Percentiles rank a stretch among this genome's conserved stretches.
phyloP scores from a whole-genome alignment of 192 early-diverging fungal species.

The Rhizophagus prolifer region DNA sequence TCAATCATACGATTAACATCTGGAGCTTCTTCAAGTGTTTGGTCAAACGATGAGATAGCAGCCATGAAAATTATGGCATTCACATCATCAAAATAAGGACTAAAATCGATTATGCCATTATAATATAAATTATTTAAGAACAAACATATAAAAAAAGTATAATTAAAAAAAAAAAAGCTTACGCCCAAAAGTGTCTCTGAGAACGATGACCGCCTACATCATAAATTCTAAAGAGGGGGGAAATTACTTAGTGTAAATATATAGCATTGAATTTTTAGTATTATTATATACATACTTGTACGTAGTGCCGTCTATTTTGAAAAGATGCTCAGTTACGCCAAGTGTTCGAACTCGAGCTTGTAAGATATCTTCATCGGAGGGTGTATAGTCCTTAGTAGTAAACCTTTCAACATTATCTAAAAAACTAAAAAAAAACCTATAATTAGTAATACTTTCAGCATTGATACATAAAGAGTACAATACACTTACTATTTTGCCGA shows the following conservation, averaged over 20 bases:
- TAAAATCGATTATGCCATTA: slow-evolving; percentile 4
- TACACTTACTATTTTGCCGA: slow-evolving; percentile 47
- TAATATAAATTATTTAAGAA: neutral
- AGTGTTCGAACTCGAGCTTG: slow-evolving; percentile 67
- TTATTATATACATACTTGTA: slow-evolving; percentile 38
- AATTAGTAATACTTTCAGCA: neutral
- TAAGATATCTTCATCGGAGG: slow-evolving; percentile 70
- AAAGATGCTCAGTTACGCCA: slow-evolving; percentile 67
- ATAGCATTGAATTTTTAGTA: neutral
- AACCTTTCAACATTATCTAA: slow-evolving; percentile 53
- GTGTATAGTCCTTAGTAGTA: slow-evolving; percentile 49
- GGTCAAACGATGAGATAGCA: slow-evolving; percentile 64
- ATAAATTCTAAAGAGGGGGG: slow-evolving; percentile 50
- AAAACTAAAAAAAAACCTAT: slow-evolving; percentile 37
- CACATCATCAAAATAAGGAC: slow-evolving; percentile 70
- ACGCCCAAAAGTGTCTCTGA: slow-evolving; percentile 66
- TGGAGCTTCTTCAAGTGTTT: slow-evolving; percentile 62
- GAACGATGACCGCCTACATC: slow-evolving; percentile 74
- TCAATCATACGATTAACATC: slow-evolving; percentile 56
- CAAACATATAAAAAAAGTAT: neutral
- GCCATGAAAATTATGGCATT: slow-evolving; percentile 70
- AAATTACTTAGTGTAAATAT: neutral
- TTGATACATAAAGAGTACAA: neutral
- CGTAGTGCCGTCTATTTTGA: slow-evolving; percentile 58
- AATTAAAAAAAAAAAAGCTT: slow-evolving; percentile 32